These are phyloP conservation scores for Acacia concinna DNA, from an alignment of 331 rosid species.

Conservation along the genomic window DNA sequence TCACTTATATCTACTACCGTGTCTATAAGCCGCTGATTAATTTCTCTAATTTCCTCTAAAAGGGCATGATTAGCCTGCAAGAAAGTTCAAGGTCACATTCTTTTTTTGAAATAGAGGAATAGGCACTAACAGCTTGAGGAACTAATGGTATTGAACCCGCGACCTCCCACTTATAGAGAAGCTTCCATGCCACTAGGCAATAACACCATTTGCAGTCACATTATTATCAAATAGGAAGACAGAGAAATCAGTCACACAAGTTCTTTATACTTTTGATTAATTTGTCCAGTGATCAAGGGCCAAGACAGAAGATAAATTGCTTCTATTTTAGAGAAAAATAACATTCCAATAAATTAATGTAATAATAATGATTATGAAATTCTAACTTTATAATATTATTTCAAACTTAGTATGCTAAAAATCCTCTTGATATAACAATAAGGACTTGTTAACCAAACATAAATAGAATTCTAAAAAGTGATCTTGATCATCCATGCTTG, in stretches of 20 bases:
- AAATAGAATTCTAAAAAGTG: conserved; percentile 6
- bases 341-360: not conserved
- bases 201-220: not conserved
- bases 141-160: too few species aligned
- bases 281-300: conserved; percentile 20
- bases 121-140: too few species aligned
- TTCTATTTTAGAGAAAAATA: not conserved
- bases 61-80: conserved; percentile 80
- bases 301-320: conserved; percentile 16
- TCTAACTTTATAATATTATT: conserved; percentile 7
- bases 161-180: too few species aligned
- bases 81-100: not conserved
- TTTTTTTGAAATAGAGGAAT: not conserved
- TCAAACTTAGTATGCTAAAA: not conserved
- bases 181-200: too few species aligned
- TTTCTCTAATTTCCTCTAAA: conserved; percentile 80
- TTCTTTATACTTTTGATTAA: not conserved
- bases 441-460: not conserved
- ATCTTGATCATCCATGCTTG: not conserved
- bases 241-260: not conserved
- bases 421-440: not conserved
- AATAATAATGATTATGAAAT: not conserved
- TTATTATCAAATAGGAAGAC: not conserved
- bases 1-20: conserved; percentile 73
- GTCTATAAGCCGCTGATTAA: conserved; percentile 83